These are phyloP conservation scores for Cinnamomum micranthum DNA, from an alignment of 164 flowering plant genomes.

Conservation along the genomic window DNA sequence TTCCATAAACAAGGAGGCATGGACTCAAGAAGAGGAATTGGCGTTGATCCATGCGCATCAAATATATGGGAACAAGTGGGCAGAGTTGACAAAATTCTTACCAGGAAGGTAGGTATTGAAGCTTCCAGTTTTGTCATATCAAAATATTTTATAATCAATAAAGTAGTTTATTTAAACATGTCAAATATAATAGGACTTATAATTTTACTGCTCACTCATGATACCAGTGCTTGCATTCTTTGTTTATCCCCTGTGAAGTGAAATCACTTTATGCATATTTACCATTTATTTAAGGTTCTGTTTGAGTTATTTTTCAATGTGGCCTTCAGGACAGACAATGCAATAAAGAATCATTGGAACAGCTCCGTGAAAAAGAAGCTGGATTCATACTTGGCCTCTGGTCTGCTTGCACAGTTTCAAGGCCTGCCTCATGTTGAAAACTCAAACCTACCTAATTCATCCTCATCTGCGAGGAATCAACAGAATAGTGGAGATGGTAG, in stretches of 20 bases:
- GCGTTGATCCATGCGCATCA: conserved; percentile 31
- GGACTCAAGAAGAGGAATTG: conserved; percentile 56
- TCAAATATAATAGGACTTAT: neutral
- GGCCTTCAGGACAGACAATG: conserved; percentile 86
- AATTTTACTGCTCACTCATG: neutral
- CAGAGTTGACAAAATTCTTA: conserved; percentile 55
- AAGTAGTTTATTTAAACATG: neutral
- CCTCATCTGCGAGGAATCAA: conserved; percentile 45
- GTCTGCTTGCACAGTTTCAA: conserved; percentile 62
- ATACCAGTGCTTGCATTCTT: neutral
- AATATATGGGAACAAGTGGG: conserved; percentile 61
- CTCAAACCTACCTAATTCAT: conserved; percentile 34
- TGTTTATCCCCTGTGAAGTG: neutral
- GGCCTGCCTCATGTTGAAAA: conserved; percentile 42
- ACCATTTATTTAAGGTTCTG: neutral
- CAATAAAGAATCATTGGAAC: conserved; percentile 97
- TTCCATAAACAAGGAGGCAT: conserved; percentile 48
- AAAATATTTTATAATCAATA: no score
- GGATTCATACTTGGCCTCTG: conserved; percentile 75
- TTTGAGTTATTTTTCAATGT: conserved; percentile 4
- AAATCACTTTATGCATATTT: neutral
- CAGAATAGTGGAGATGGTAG: conserved; percentile 49
- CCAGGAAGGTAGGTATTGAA: conserved; percentile 51
- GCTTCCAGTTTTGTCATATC: neutral
- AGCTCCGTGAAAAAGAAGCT: conserved; percentile 91